phyloP scores from a whole-genome alignment of 2,329 filamentous ascomycete genomes.

The Elsinoe australis region DNA sequence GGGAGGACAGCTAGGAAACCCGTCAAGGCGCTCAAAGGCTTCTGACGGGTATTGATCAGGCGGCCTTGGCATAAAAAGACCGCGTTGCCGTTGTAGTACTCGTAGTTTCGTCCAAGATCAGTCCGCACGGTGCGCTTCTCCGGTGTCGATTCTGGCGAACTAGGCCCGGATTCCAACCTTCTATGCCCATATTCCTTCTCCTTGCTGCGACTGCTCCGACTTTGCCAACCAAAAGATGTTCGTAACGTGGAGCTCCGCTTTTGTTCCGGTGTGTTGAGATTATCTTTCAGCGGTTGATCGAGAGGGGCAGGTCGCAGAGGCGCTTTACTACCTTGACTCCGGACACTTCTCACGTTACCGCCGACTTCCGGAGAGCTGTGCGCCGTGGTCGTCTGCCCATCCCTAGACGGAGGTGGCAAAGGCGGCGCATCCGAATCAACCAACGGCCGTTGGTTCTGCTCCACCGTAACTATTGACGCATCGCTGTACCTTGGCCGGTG shows the following conservation, averaged over 20 bases:
- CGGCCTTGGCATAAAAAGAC: constrained; percentile 80
- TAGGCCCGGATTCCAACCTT: constrained; percentile 73
- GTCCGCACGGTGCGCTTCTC: constrained; percentile 38
- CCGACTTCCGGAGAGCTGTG: constrained; percentile 9
- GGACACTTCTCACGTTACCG: constrained; percentile 30
- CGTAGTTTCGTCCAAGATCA: constrained; percentile 64
- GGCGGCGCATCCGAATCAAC: constrained; percentile 40
- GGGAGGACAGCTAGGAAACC: constrained; percentile 73
- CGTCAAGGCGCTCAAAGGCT: constrained; percentile 83
- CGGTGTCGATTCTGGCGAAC: constrained; percentile 58
- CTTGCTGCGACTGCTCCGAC: constrained; percentile 17
- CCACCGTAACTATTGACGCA: constrained; percentile 44
- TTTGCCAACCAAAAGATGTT: constrained; percentile 19
- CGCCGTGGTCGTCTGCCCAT: constrained; percentile 58
- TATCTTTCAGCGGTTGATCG: neutral
- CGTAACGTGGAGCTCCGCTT: constrained; percentile 44
- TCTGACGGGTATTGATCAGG: constrained; percentile 77
- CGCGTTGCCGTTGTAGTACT: constrained; percentile 92
- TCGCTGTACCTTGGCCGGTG: constrained; percentile 52
- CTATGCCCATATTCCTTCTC: constrained; percentile 51
- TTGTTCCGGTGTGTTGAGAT: constrained; percentile 41
- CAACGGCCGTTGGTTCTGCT: constrained; percentile 29
- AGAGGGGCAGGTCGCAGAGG: constrained; percentile 47
- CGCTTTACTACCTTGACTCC: constrained; percentile 69
- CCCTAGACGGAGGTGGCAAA: constrained; percentile 64